Base-by-base conservation (phyloP, 2,329 filamentous ascomycete genomes). In the Penicillium sp. region DNA sequence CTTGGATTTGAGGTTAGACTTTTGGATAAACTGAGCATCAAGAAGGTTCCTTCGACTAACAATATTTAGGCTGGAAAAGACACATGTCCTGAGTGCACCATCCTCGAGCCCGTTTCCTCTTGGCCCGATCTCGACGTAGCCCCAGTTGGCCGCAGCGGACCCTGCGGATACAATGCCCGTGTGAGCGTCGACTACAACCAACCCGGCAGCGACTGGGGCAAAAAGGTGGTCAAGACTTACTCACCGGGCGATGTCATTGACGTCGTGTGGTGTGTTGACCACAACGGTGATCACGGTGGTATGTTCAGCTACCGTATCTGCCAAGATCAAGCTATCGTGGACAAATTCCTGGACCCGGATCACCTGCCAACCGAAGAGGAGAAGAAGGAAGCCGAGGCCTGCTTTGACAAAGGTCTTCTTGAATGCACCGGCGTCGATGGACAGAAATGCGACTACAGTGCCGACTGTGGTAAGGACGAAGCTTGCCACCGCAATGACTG, bases 241-340 rank as follows among this genome's bases (percentile, higher is more conserved):
- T 67, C 68, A 0, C 69, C 77, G 0, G 81, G 81, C 0, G 70
- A 82, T 10, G 67, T 75, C 0, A 68, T 83, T 25, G 77, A 81
- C 25, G 81, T 83, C 0, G 71, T 82, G 65, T 84, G 82, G 82
- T 84, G 82, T 51, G 76, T 83, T 19, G 82, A 84, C 62, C 70
- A 82, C 68, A 84, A 83, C 61, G 82, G 82, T 0, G 81, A 84
- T 60, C 81, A 84, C 60, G 81, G 81, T 27, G 82, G 81, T 67
- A 83, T 83, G 81, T 84, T 82, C 68, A 76, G 69, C 62, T 84
- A 82, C 66, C 79, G 81, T 10, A 78, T 83, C 59, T 84, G 81
- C 63, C 76, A 81, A 60, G 71, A 84, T 61, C 80, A 83, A 61
- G 71, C 68, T 0, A 67, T 84, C 0, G 78, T 83, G 31, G 74